These are phyloP conservation scores for Hirschioporus abietinus DNA, from an alignment of 768 basidiomycete species.

Conservation along the genomic window DNA sequence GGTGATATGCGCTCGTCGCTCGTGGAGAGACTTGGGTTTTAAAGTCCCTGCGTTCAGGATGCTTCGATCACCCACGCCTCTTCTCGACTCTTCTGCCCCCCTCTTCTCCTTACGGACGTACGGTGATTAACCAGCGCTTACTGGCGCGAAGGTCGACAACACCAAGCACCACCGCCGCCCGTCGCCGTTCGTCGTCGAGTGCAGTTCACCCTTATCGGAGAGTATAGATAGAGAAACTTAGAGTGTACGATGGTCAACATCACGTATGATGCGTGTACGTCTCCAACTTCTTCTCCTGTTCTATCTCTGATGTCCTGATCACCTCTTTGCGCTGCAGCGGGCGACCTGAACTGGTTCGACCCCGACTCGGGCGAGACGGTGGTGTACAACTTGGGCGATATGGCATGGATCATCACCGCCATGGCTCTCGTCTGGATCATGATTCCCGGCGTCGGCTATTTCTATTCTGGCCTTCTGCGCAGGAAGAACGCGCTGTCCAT, in stretches of 20 bases:
- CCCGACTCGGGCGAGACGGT: constrained; percentile 15
- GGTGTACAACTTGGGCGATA: constrained; percentile 58
- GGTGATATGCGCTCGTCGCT: neutral
- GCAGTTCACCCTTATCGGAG: neutral
- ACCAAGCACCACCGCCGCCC: too few species aligned
- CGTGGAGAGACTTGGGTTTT: too few species aligned
- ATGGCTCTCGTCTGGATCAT: constrained; percentile 83
- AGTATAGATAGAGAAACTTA: neutral
- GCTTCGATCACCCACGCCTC: neutral
- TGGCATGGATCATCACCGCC: constrained; percentile 63
- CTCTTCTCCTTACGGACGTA: neutral
- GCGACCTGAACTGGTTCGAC: constrained; percentile 29
- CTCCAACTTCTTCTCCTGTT: neutral
- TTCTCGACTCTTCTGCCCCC: neutral
- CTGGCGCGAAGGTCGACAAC: neutral
- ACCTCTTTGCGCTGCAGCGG: constrained; percentile 23
- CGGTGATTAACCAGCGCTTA: neutral
- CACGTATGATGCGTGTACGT: constrained; percentile 20
- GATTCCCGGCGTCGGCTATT: constrained; percentile 82
- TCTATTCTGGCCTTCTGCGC: constrained; percentile 87
- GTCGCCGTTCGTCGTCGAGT: too few species aligned
- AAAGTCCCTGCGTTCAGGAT: neutral
- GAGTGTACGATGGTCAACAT: constrained; percentile 22
- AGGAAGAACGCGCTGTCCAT: constrained; percentile 92
- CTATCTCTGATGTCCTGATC: neutral